These are phyloP conservation scores for Fusarium citri DNA, from an alignment of 2,329 filamentous ascomycete species.

Conservation along the genomic window DNA sequence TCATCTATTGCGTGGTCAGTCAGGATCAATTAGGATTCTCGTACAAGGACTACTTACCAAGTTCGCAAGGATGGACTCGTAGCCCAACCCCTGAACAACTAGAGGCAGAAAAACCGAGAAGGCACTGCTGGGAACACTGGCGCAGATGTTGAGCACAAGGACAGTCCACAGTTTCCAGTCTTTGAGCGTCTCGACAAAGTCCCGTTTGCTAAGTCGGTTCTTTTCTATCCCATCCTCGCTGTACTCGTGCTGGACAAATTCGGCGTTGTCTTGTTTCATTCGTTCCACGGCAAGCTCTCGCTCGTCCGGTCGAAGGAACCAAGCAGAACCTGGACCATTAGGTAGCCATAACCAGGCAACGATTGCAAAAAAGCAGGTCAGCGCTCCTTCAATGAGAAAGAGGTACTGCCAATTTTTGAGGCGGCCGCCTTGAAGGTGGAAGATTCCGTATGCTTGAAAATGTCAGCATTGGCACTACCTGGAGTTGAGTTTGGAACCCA, in stretches of 20 bases:
- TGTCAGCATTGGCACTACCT: neutral
- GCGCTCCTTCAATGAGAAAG: constrained; percentile 75
- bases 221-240: constrained; percentile 43
- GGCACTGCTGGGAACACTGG: constrained; percentile 45
- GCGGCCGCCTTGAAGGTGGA: constrained; percentile 39
- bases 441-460: constrained; percentile 44
- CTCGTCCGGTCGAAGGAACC: constrained; percentile 42
- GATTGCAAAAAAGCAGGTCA: constrained; percentile 47
- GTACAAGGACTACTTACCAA: constrained; percentile 29
- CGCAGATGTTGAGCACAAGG: constrained; percentile 43
- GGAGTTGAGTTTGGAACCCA: constrained; percentile 12
- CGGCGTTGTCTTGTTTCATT: constrained; percentile 41
- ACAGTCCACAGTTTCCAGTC: constrained; percentile 47
- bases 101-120: constrained; percentile 46
- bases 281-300: constrained; percentile 39
- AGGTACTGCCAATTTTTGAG: constrained; percentile 74
- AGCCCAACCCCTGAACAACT: constrained; percentile 45
- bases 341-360: constrained; percentile 45
- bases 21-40: too few relatives aligned
- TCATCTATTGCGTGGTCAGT: constrained; percentile 36
- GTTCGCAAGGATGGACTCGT: constrained; percentile 45
- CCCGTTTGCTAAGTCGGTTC: constrained; percentile 39
- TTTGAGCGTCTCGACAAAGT: constrained; percentile 44
- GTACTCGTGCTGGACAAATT: constrained; percentile 43
- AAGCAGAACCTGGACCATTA: constrained; percentile 42